phyloP scores from a whole-genome alignment of 306 rosid genomes.

The Ormosia semicastrata region DNA sequence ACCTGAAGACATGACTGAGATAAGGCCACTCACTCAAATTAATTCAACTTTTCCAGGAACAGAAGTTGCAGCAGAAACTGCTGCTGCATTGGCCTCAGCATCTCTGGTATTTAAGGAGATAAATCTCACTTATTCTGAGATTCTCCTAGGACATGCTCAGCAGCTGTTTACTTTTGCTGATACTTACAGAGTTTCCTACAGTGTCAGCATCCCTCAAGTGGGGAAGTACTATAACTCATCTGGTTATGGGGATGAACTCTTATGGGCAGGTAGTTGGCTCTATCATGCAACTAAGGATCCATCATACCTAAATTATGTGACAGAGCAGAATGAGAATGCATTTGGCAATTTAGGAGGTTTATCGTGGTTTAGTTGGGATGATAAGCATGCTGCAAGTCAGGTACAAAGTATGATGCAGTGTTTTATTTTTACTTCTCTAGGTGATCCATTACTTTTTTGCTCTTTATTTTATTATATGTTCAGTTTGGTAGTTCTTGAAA shows the following conservation, averaged over 20 bases:
- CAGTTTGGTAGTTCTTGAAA: background rate
- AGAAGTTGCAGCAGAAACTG: slow-evolving; percentile 79
- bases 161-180: slow-evolving; percentile 67
- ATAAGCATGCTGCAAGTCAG: slow-evolving; percentile 72
- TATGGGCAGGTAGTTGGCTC: slow-evolving; percentile 78
- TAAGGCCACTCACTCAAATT: slow-evolving; percentile 50
- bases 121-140: slow-evolving; percentile 44
- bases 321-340: slow-evolving; percentile 40
- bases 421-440: background rate
- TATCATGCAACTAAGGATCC: slow-evolving; percentile 63
- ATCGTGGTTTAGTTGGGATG: slow-evolving; percentile 83
- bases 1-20: slow-evolving; percentile 60
- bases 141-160: slow-evolving; percentile 56
- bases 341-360: slow-evolving; percentile 50
- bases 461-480: background rate
- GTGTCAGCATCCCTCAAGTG: slow-evolving; percentile 67
- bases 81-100: slow-evolving; percentile 75
- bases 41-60: slow-evolving; percentile 75
- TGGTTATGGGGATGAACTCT: slow-evolving; percentile 74
- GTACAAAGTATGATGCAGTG: slow-evolving; percentile 17
- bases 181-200: slow-evolving; percentile 58
- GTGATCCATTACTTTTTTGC: background rate
- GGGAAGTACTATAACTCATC: slow-evolving; percentile 64
- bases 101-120: slow-evolving; percentile 58
- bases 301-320: slow-evolving; percentile 56